Evolutionary conservation across 139 green algal genomes (phyloP).

Genomic region (Nannochloris sp.): DNA sequence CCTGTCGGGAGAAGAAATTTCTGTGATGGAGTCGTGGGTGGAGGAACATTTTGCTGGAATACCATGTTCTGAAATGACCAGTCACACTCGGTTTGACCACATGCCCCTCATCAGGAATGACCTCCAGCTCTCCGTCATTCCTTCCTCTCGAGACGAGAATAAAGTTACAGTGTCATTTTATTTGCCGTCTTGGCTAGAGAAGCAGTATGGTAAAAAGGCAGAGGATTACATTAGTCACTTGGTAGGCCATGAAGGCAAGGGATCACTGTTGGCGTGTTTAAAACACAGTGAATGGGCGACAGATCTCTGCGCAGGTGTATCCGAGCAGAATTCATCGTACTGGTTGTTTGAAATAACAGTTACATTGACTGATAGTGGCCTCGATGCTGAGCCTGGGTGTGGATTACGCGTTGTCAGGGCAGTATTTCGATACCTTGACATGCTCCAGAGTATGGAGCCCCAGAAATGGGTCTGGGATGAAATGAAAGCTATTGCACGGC

Average conservation of each 20-base stretch:
- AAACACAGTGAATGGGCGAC: constrained; percentile 74
- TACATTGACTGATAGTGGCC: constrained; percentile 70
- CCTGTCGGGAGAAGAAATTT: constrained; percentile 76
- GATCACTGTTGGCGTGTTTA: constrained; percentile 70
- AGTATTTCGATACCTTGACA: constrained; percentile 75
- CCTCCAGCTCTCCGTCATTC: constrained; percentile 48
- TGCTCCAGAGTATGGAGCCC: constrained; percentile 54
- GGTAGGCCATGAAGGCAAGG: constrained; percentile 83
- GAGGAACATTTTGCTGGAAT: constrained; percentile 45
- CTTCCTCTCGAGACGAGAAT: constrained; percentile 74
- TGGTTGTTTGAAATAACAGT: constrained; percentile 73
- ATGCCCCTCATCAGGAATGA: constrained; percentile 29
- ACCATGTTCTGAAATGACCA: constrained; percentile 1
- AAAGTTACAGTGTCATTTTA: constrained; percentile 65
- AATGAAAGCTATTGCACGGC: constrained; percentile 56
- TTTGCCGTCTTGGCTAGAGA: constrained; percentile 58
- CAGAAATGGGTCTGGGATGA: constrained; percentile 85
- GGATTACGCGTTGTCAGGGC: constrained; percentile 56
- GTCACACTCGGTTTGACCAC: no score
- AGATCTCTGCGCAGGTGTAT: constrained; percentile 73
- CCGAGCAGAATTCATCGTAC: constrained; percentile 46
- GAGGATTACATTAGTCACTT: constrained; percentile 89
- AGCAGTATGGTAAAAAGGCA: constrained; percentile 55
- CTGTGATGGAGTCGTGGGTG: constrained; percentile 65
- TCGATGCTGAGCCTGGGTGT: constrained; percentile 53